Base-by-base conservation (phyloP, 305 asterid genomes). In the Andrographis paniculata region DNA sequence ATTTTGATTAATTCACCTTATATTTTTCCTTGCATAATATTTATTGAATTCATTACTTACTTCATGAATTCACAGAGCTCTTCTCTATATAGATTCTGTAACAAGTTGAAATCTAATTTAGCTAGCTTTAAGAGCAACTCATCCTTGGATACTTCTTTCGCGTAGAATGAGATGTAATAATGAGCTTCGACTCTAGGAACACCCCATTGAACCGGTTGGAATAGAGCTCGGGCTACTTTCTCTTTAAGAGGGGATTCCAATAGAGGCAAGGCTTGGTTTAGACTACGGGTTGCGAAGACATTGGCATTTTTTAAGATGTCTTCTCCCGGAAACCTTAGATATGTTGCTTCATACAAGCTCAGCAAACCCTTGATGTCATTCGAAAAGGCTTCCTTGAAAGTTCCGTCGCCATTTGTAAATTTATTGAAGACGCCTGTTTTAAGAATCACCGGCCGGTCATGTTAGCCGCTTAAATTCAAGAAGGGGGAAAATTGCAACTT, bases 291-390 rank as follows among this genome's bases (percentile, higher is more conserved):
- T 3, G 61, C 44, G 20, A 45, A 61, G 1, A 4, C 46, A 11
- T 31, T 6, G 7, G 47, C 67, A 14, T 61, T 41, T 4, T 40
- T 43, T 24, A 54, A 48, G 24, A 46, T 54, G 19, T 31, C 40
- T 20, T 61, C 67, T 13, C 45, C 52, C 0, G 41, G 30, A 17
- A 17, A 38, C 23, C 61, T 42, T 11, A 54, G 30, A 1, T 61
- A 53, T 2, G 61, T n/a, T 14, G 61, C 61, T 39, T 61, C 61
- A 28, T 28, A 47, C 28, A 61, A 35, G 45, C 50, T 54, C n/a
- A 53, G 20, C 41, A 61, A 2, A 2, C 66, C 61, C 45, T 50
- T 39, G 9, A 10, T 18, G 6, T 60, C 61, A 5, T 8, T 36
- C 9, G 17, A 13, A 5, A 51, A 13, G 9, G 12, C 4, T 45